Base-by-base conservation (phyloP, 805 yeast species). In the Schizosaccharomyces japonicus region DNA sequence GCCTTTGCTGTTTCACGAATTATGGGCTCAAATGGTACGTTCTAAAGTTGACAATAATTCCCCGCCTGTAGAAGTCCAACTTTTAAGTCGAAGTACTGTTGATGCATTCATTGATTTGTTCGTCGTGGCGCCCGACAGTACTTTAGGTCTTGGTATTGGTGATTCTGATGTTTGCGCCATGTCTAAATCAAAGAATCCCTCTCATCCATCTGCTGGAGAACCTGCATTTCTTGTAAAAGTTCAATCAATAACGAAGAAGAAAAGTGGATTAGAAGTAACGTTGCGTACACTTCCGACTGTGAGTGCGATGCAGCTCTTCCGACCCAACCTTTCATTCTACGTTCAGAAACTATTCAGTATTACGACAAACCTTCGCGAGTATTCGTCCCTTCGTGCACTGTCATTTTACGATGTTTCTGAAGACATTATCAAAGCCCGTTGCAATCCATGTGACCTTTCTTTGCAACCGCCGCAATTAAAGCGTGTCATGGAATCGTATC, bases 361-460 rank as follows among this genome's bases (percentile, higher is more conserved):
- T 84, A 72, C 80, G 0, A 87, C 99, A 0, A 72, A 85, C 11
- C 98, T 90, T 60, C 76, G 99, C 65, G 99, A 90, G 58, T 92
- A 67, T 55, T 70, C 85, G 0, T 79, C 98, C 0, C 62, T 90
- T 53, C 73, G 69, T 58, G 95, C 93, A 1, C 66, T 90, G 47
- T 77, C 71, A 48, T 84, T 78, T 58, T 90, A 84, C 57, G 92
- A 83, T 56, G 62, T 92, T 34, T 65, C 71, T 15, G 66, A 72
- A 17, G 68, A 72, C 31, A 80, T 90, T 39, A 58, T 84, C 7
- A 57, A 64, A 7, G 95, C 92, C 0, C 60, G 61, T 39, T 84
- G 94, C 0, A 36, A 13, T n/a, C 40, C 17, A 15, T 11, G 17
- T n/a, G n/a, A 3, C 17, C 40, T 3, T 3, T 19, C 17, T n/a